These are phyloP conservation scores for Martiniozyma abietophila DNA, from an alignment of 805 yeast genomes.

Conservation along the genomic window DNA sequence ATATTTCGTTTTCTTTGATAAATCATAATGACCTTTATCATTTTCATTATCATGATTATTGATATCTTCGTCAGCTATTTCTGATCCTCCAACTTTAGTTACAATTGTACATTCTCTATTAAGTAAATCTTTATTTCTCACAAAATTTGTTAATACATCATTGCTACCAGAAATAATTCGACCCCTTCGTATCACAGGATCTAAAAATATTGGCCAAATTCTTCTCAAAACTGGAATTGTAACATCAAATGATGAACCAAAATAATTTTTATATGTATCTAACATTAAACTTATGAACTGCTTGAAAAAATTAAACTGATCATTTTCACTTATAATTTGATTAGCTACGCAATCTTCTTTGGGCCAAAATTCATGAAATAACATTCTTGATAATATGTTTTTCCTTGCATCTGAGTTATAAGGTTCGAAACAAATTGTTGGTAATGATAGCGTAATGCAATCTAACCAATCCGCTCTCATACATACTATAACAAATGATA, in stretches of 20 bases:
- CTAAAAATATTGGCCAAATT: slow-evolving; percentile 24
- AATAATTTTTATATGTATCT: slow-evolving; percentile 35
- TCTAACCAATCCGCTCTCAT: slow-evolving; percentile 31
- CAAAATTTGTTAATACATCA: slow-evolving; percentile 23
- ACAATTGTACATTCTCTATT: slow-evolving; percentile 19
- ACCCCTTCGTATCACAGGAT: slow-evolving; percentile 18
- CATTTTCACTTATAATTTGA: no score
- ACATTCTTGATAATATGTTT: slow-evolving; percentile 25
- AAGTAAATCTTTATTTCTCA: slow-evolving; percentile 17
- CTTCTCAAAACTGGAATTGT: slow-evolving; percentile 23
- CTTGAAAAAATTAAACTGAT: slow-evolving; percentile 10
- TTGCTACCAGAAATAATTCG: slow-evolving; percentile 15
- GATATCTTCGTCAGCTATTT: slow-evolving; percentile 1
- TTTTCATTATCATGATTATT: slow-evolving; percentile 4
- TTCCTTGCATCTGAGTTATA: slow-evolving; percentile 31
- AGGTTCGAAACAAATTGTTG: slow-evolving; percentile 31
- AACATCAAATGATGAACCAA: slow-evolving; percentile 35
- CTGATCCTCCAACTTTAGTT: slow-evolving; percentile 1
- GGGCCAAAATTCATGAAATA: slow-evolving; percentile 14
- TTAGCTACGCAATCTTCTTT: no score
- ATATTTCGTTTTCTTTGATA: slow-evolving; percentile 56
- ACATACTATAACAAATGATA: slow-evolving; percentile 32
- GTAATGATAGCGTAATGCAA: slow-evolving; percentile 31
- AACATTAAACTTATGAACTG: slow-evolving; percentile 33
- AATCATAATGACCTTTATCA: slow-evolving; percentile 28